Base-by-base conservation (phyloP, 768 basidiomycete genomes). In the Lactarius trivialis region DNA sequence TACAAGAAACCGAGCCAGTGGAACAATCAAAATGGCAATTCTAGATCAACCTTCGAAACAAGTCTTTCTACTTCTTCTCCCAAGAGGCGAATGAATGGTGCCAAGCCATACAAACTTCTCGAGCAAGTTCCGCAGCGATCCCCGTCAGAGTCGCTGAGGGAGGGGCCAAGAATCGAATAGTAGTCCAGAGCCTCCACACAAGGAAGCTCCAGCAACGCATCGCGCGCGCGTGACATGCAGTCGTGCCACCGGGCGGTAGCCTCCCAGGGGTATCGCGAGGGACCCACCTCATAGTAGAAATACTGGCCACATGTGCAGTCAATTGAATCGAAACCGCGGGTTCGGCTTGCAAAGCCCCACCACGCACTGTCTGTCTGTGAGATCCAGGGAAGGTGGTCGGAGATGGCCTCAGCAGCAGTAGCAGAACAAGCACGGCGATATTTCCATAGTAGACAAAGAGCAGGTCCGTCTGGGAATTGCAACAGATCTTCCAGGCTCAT, bases 41-140 rank as follows among this genome's bases (percentile, higher is more conserved):
- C 19, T n/a, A 59, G 37, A 30, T 11, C 19, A 21, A 59, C 58
- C 58, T 59, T 17, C n/a, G 58, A 43, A 37, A 60, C 58, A 21
- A 37, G 28, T 33, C 30, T 39, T 3, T 60, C 58, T 15, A 60
- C 21, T 24, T 60, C 58, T 21, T 51, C 39, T n/a, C 30, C 58
- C 37, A 60, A 39, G 26, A 21, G 3, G 32, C 51, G 50, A 43
- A 26, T 45, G 53, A 60, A 60, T 15, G 43, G 51, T 12, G 39
- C 17, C 15, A 60, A 32, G 15, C 51, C 21, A 53, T 19, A 12
- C 17, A 60, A 43, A 8, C 11, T 3, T 7, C 1, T 5, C 21
- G 7, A 36, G 24, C 58, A 59, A n/a, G n/a, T n/a, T n/a, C n/a
- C n/a, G n/a, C n/a, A n/a, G n/a, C n/a, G n/a, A n/a, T n/a, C n/a